These are phyloP conservation scores for Fusarium redolens DNA, from an alignment of 2,329 filamentous ascomycete genomes.

Conservation along the genomic window DNA sequence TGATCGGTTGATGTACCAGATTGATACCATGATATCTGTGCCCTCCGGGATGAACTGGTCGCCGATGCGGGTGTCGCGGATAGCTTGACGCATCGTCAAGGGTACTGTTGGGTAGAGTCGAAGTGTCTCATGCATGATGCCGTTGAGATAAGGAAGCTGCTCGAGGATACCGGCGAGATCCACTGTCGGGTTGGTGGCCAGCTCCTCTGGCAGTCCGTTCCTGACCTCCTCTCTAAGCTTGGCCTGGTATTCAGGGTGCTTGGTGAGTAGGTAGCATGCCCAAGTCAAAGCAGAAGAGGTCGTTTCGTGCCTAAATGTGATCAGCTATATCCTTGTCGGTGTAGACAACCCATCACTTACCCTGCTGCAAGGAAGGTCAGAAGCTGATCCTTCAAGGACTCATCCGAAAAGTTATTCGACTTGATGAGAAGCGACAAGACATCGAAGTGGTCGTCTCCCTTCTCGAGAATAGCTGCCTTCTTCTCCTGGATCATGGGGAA, in stretches of 20 bases:
- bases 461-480: slow-evolving; percentile 58
- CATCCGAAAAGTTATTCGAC: slow-evolving; percentile 63
- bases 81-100: slow-evolving; percentile 70
- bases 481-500: slow-evolving; percentile 56
- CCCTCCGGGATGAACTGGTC: slow-evolving; percentile 72
- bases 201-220: not conserved
- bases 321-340: not conserved
- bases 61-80: slow-evolving; percentile 65
- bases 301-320: slow-evolving; percentile 25
- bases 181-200: not conserved
- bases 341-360: not conserved
- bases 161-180: slow-evolving; percentile 67
- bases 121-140: slow-evolving; percentile 74
- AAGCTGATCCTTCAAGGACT: slow-evolving; percentile 64
- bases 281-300: slow-evolving; percentile 36
- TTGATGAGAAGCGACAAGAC: slow-evolving; percentile 70
- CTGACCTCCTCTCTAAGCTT: slow-evolving; percentile 32
- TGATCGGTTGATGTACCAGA: slow-evolving; percentile 71
- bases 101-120: slow-evolving; percentile 76
- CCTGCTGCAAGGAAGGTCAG: slow-evolving; percentile 63
- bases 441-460: slow-evolving; percentile 64
- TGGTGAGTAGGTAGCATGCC: slow-evolving; percentile 37
- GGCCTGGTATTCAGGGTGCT: slow-evolving; percentile 26
- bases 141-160: slow-evolving; percentile 74
- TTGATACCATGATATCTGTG: slow-evolving; percentile 69